These are phyloP conservation scores for Elongisporangium anandrum DNA, from an alignment of 352 stramenopile species.

Conservation along the genomic window DNA sequence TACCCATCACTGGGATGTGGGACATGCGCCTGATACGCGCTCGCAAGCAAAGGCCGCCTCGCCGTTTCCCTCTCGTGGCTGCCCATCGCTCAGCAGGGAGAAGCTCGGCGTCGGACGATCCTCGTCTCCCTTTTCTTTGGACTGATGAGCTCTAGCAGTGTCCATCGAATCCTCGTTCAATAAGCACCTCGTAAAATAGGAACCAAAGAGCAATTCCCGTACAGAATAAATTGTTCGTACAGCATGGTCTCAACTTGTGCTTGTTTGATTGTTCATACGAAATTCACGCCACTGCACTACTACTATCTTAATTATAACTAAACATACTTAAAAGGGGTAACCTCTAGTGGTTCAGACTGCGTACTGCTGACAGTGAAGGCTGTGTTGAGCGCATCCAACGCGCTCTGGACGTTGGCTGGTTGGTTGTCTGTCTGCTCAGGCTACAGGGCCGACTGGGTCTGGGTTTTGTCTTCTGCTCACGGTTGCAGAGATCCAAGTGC, in stretches of 20 bases:
- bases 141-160: too few species aligned
- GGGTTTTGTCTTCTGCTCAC: not conserved
- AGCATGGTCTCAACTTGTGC: too few species aligned
- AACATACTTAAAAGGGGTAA: not conserved
- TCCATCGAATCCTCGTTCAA: not conserved
- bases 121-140: not conserved
- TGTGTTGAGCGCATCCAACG: not conserved
- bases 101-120: not conserved
- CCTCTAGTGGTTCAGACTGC: not conserved
- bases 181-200: too few species aligned
- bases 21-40: not conserved
- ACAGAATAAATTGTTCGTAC: too few species aligned
- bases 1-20: not conserved
- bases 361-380: not conserved
- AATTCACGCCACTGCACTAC: not conserved
- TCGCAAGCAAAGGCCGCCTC: not conserved
- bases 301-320: not conserved
- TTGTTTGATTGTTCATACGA: not conserved
- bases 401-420: not conserved
- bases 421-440: not conserved
- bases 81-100: not conserved
- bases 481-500: conserved; percentile 3
- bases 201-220: too few species aligned
- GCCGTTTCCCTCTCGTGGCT: not conserved
- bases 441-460: not conserved